These are phyloP conservation scores for Blastobotrys parvus DNA, from an alignment of 805 yeast genomes.

Conservation along the genomic window DNA sequence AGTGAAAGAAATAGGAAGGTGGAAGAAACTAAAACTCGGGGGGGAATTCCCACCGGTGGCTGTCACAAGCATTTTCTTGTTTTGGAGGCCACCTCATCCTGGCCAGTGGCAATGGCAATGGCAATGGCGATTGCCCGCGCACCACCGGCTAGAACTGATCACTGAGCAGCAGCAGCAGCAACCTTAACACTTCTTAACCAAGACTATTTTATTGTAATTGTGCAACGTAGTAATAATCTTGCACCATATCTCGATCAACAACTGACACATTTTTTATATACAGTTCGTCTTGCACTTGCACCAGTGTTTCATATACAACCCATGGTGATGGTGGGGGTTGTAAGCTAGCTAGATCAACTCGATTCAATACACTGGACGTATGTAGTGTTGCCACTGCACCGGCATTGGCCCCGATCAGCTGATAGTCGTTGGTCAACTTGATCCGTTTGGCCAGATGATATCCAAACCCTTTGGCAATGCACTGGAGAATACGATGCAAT, in stretches of 20 bases:
- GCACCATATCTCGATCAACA: neutral
- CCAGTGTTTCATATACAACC: constrained; percentile 4
- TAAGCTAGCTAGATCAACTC: neutral
- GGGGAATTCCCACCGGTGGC: no score
- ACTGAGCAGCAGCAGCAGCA: no score
- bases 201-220: no score
- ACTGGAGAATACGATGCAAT: constrained; percentile 6
- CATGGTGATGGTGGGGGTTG: neutral
- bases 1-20: no score
- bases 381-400: neutral
- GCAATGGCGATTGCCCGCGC: no score
- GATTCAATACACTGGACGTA: neutral
- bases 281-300: neutral
- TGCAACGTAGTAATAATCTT: no score
- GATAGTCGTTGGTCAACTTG: constrained; percentile 1
- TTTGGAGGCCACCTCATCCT: no score
- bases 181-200: no score
- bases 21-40: no score
- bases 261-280: neutral
- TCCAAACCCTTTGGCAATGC: constrained; percentile 11
- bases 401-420: neutral
- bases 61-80: no score
- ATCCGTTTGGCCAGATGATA: constrained; percentile 13
- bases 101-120: no score
- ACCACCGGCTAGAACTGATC: no score